Conservation (phyloP, 164 flowering plant genomes). For the Chloranthus sessilifolius region DNA sequence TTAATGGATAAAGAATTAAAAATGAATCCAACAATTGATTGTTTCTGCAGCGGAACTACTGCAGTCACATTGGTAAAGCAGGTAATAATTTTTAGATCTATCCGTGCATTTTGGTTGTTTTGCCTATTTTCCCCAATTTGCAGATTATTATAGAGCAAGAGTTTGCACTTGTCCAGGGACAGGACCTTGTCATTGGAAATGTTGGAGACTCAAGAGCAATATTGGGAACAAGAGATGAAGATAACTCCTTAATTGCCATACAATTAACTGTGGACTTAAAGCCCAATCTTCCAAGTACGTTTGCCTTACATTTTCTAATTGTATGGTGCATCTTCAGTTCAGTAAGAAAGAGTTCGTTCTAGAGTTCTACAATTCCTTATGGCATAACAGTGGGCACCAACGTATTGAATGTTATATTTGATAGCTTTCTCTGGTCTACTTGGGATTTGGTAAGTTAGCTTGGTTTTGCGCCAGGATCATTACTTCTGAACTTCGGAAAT, state of each 20-base stretch:
- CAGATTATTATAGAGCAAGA: constrained; percentile 3
- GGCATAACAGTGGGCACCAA: too few relatives aligned
- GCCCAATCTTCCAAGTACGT: constrained; percentile 63
- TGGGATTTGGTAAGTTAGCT: too few relatives aligned
- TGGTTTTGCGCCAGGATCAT: too few relatives aligned
- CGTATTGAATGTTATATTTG: too few relatives aligned
- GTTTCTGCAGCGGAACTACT: constrained; percentile 81
- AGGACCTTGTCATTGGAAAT: constrained; percentile 53
- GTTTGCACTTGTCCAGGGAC: constrained; percentile 34
- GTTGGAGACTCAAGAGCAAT: constrained; percentile 73
- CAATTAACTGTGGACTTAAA: constrained; percentile 78
- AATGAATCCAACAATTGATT: constrained; percentile 60
- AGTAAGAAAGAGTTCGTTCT: too few relatives aligned
- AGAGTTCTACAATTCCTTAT: too few relatives aligned
- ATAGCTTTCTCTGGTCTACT: too few relatives aligned
- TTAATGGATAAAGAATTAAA: constrained; percentile 76
- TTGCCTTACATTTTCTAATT: too few relatives aligned
- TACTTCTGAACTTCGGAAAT: too few relatives aligned
- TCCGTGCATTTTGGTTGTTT: neutral
- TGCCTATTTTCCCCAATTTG: constrained; percentile 3
- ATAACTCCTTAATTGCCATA: constrained; percentile 35
- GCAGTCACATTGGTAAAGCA: constrained; percentile 67
- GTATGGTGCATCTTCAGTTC: too few relatives aligned
- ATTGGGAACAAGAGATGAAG: constrained; percentile 51
- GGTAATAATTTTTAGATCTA: constrained; percentile 43